Evolutionary conservation across 192 early-diverging fungal genomes (phyloP).

Genomic region (Backusella mclennaniae): DNA sequence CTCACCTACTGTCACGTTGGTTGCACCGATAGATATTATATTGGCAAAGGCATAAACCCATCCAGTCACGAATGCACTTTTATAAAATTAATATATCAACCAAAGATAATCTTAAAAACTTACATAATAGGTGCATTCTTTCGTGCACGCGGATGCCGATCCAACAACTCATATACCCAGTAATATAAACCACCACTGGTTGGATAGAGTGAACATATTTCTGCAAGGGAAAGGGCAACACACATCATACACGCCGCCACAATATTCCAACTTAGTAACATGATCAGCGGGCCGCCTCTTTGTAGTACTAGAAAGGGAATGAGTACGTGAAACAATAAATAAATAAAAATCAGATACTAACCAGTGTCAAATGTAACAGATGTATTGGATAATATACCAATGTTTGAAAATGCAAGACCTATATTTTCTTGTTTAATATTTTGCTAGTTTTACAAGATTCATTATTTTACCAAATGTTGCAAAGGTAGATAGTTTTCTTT

Average conservation of each 20-base stretch:
- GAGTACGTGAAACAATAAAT: neutral
- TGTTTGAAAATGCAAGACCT: constrained; percentile 36
- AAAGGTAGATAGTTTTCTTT: constrained; percentile 22
- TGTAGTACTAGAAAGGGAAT: constrained; percentile 16
- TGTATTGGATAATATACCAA: constrained; percentile 33
- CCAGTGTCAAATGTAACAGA: constrained; percentile 35
- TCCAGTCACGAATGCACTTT: constrained; percentile 33
- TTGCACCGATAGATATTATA: constrained; percentile 27
- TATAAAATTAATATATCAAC: neutral
- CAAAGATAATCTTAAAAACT: neutral
- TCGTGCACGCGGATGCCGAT: neutral
- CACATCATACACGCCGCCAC: constrained; percentile 35
- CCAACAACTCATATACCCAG: constrained; percentile 28
- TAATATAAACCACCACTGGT: constrained; percentile 31
- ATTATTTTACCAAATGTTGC: constrained; percentile 15
- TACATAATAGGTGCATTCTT: constrained; percentile 16
- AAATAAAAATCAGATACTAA: neutral
- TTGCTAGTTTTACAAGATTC: too few species aligned
- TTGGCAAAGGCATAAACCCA: constrained; percentile 32
- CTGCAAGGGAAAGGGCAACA: constrained; percentile 32
- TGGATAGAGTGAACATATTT: constrained; percentile 32
- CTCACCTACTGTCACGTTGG: constrained; percentile 33
- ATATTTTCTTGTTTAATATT: neutral
- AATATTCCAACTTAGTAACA: constrained; percentile 37
- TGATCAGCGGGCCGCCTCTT: constrained; percentile 30